Base-by-base conservation (phyloP, 78 protist genomes). In the Creolimax fragrantissima region DNA sequence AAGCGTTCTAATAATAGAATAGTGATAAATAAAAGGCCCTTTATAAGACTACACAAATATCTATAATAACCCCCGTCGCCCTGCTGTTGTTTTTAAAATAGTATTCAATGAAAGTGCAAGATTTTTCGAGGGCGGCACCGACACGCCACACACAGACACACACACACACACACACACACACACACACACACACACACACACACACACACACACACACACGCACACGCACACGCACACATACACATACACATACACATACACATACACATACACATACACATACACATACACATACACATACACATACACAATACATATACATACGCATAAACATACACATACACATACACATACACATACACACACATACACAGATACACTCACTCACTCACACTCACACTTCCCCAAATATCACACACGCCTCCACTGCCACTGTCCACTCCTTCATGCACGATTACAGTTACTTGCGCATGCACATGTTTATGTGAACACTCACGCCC, bases 181-280 rank as follows among this genome's bases (percentile, higher is more conserved):
- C 74, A 58, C 74, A 58, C 74, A 58, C 74, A 58, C 74, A 58
- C 74, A 58, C 74, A 83, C 5, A 4, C 39, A 11, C 5, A 83
- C 85, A 83, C 85, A 83, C 85, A 83, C 85, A 83, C 85, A 83
- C 85, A 83, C 85, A 83, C 85, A 83, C 85, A 83, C 85, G 37
- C 85, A 83, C 85, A 83, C 85, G 37, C 85, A 83, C 85, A 11
- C 85, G 37, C 85, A 83, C 85, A 83, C 85, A 47, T 47, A 47
- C 11, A 47, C 11, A 47, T 47, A 47, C 11, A 47, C 11, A 47
- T 47, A 47, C 11, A 47, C 11, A 47, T 47, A 47, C 11, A 47
- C 11, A 47, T 47, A 47, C 74, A 47, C 11, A 47, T 47, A 47
- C 11, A 47, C 74, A 47, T 47, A 47, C 11, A 47, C 74, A 47